A percentile compares a stretch with the other conserved stretches of the same genome.
Conservation (phyloP, 805 yeast species). For the Wickerhamiella kurtzmanii region DNA sequence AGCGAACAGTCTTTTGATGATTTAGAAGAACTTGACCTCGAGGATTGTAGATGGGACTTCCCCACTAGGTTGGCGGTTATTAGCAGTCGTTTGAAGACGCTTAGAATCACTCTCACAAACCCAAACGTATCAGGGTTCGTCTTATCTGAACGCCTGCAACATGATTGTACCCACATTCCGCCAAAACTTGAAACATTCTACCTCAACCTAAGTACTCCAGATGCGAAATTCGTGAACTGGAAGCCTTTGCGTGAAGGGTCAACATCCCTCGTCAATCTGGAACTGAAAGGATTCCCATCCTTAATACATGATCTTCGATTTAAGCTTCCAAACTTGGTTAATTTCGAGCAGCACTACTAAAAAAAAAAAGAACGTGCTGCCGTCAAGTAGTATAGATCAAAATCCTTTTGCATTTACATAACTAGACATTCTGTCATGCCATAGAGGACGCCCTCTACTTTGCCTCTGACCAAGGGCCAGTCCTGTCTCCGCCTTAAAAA, state of each 20-base stretch:
- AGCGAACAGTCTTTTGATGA: conserved; percentile 2
- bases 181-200: conserved; percentile 2
- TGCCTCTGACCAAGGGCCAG: conserved; percentile 62
- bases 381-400: background rate
- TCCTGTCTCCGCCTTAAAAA: conserved; percentile 79
- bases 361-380: background rate
- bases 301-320: background rate
- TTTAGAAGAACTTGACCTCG: conserved; percentile 3
- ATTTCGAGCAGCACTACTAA: background rate
- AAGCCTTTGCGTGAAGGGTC: conserved; percentile 8
- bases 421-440: conserved; percentile 48
- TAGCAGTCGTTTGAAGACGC: conserved; percentile 1
- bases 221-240: conserved; percentile 5
- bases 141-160: conserved; percentile 9
- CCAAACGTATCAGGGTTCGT: conserved; percentile 4
- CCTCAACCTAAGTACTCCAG: conserved; percentile 4
- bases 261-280: background rate
- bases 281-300: conserved; percentile 6
- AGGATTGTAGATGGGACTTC: conserved; percentile 11
- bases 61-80: conserved; percentile 6
- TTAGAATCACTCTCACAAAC: conserved; percentile 2
- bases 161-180: conserved; percentile 4
- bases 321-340: conserved; percentile 2
- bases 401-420: background rate
- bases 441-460: conserved; percentile 89